Evolutionary conservation across 495 filamentous ascomycete species (phyloP).

Genomic region (Aspergillus saccharolyticus): DNA sequence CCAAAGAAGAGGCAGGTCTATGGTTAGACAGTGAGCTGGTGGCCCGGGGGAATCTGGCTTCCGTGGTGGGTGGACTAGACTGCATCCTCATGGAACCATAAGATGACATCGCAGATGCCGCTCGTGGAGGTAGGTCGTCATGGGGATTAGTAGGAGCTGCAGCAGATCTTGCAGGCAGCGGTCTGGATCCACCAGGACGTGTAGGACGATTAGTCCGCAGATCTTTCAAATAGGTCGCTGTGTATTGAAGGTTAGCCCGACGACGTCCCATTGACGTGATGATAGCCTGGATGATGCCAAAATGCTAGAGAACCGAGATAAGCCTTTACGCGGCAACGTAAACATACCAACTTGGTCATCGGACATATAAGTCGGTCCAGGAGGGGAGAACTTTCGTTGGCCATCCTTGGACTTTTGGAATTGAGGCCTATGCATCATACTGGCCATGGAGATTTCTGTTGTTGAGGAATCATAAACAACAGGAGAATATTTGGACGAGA

Average conservation of each 20-base stretch:
- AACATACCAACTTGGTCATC: slow-evolving; percentile 78
- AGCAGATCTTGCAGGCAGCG: slow-evolving; percentile 50
- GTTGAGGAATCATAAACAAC: slow-evolving; percentile 12
- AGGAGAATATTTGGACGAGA: slow-evolving; percentile 11
- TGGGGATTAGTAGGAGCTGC: slow-evolving; percentile 35
- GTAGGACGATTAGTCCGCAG: slow-evolving; percentile 73
- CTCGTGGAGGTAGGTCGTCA: slow-evolving; percentile 38
- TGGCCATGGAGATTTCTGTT: slow-evolving; percentile 2
- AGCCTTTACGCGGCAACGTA: slow-evolving; percentile 24
- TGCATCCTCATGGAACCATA: slow-evolving; percentile 19
- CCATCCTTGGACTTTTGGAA: slow-evolving; percentile 32
- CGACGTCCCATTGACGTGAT: neutral
- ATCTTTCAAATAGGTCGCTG: slow-evolving; percentile 71
- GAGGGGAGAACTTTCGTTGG: slow-evolving; percentile 61
- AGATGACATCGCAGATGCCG: slow-evolving; percentile 44
- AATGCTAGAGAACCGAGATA: slow-evolving; percentile 6
- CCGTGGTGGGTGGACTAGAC: slow-evolving; percentile 10
- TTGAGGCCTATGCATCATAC: slow-evolving; percentile 35
- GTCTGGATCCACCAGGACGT: slow-evolving; percentile 74
- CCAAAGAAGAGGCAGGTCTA: slow-evolving; percentile 36
- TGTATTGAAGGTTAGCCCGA: slow-evolving; percentile 14
- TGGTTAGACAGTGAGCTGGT: slow-evolving; percentile 47
- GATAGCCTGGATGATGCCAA: slow-evolving; percentile 2
- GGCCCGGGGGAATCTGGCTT: slow-evolving; percentile 36
- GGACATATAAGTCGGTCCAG: slow-evolving; percentile 77